These are phyloP conservation scores for Hyaloscypha bicolor DNA, from an alignment of 495 filamentous ascomycete genomes.

Conservation along the genomic window DNA sequence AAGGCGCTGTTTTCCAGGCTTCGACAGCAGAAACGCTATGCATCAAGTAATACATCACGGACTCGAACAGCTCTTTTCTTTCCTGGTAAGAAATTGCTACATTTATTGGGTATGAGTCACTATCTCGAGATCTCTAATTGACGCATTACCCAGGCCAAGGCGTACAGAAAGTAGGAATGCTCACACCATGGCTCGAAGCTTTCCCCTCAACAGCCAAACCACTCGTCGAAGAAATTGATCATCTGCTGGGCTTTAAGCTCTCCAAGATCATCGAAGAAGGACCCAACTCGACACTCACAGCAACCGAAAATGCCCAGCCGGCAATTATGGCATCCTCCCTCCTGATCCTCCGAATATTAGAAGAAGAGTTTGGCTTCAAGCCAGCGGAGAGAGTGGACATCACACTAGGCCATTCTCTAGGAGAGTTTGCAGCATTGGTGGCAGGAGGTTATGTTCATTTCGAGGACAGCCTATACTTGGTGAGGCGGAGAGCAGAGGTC, in stretches of 20 bases:
- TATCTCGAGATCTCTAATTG: neutral
- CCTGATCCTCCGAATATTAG: slow-evolving; percentile 85
- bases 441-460: slow-evolving; percentile 77
- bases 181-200: slow-evolving; percentile 75
- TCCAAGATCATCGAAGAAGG: slow-evolving; percentile 81
- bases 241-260: slow-evolving; percentile 66
- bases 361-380: slow-evolving; percentile 80
- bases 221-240: slow-evolving; percentile 83
- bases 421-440: slow-evolving; percentile 91
- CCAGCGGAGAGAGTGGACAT: slow-evolving; percentile 70
- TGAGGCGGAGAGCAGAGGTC: slow-evolving; percentile 76
- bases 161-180: slow-evolving; percentile 93
- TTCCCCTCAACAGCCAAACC: slow-evolving; percentile 75
- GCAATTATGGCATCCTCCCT: slow-evolving; percentile 95
- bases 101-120: neutral
- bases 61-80: slow-evolving; percentile 84
- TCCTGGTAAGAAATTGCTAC: slow-evolving; percentile 58
- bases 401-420: slow-evolving; percentile 90
- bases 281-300: slow-evolving; percentile 71
- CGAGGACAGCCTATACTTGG: slow-evolving; percentile 73
- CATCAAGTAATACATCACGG: slow-evolving; percentile 28
- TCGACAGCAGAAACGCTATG: slow-evolving; percentile 25
- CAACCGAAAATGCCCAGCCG: slow-evolving; percentile 87
- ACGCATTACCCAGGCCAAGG: slow-evolving; percentile 73
- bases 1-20: neutral